Conservation (phyloP, 345 rosid species). For the Eucalyptus coolabah region DNA sequence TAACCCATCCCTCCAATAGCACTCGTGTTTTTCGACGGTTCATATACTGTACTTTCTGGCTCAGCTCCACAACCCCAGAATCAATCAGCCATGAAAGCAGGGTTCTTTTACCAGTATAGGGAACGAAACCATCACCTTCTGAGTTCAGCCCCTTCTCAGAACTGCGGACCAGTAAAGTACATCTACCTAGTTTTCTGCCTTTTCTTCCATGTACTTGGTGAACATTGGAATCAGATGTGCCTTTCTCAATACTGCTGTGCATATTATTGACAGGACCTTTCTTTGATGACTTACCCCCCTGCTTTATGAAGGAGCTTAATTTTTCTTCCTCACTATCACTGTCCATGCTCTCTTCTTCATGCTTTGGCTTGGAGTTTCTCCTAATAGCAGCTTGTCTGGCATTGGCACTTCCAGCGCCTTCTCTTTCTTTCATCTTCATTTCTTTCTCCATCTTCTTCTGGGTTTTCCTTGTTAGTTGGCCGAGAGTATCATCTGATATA, state of each 20-base stretch:
- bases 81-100: conserved; percentile 89
- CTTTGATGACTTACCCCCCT: conserved; percentile 36
- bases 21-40: conserved; percentile 36
- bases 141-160: conserved; percentile 42
- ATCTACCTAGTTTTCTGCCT: conserved; percentile 69
- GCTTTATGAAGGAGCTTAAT: conserved; percentile 51
- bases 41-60: conserved; percentile 76
- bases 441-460: conserved; percentile 55
- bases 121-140: conserved; percentile 55
- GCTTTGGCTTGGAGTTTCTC: conserved; percentile 9
- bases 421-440: conserved; percentile 38
- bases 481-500: conserved; percentile 59
- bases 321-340: conserved; percentile 60
- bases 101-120: conserved; percentile 70
- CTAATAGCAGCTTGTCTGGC: conserved; percentile 15
- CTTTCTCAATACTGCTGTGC: conserved; percentile 13
- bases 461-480: conserved; percentile 57
- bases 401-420: conserved; percentile 18
- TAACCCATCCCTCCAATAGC: conserved; percentile 72
- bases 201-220: conserved; percentile 49
- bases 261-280: conserved; percentile 14
- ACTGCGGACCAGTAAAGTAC: conserved; percentile 72
- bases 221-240: conserved; percentile 22
- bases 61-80: conserved; percentile 49
- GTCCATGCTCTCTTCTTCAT: conserved; percentile 31